Base-by-base conservation (phyloP, 768 basidiomycete species). In the Suillus subluteus region DNA sequence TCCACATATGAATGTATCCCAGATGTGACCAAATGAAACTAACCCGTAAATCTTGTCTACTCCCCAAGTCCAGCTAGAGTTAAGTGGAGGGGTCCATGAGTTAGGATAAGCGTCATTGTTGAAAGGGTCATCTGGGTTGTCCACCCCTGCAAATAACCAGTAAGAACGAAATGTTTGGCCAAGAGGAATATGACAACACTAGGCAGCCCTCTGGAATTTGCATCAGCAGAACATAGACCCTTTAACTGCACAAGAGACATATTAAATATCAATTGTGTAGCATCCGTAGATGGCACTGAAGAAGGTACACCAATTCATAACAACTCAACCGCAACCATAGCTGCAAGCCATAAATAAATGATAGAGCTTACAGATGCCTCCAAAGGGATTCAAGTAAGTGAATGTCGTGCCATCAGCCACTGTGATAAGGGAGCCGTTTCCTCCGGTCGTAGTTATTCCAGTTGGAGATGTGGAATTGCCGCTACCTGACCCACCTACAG, bases 61-160 rank as follows among this genome's bases (percentile, higher is more conserved):
- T 16, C 86, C 87, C 81, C 82, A 95, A 30, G 79, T 83, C 92
- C 94, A 97, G 37, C 80, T 84, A 71, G 88, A 82, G 79, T 91
- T 91, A 61, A 97, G 80, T 8, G 91, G 84, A 1, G 92, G 93
- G 7, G 91, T 90, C 89, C 91, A 96, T 2, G 85, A 87, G 72
- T 95, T 93, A 12, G 90, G 83, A 66, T 82, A 84, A 7, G 94
- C 94, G 50, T 84, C 81, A 74, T 91, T 88, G 78, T 88, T 89
- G 81, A 88, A 92, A 7, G 94, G 91, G 74, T 91, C 82, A 52
- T 88, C 82, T 16, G 89, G 88, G 76, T 93, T 87, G 78, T 76
- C 79, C 26, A 85, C 83, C 90, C 88, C 90, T 91, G 65, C 40
- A 66, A 56, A 58, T 32, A 65, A n/a, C 38, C 61, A 54, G 50